These are phyloP conservation scores for Daldinia childiae DNA, from an alignment of 495 filamentous ascomycete genomes.

Conservation along the genomic window DNA sequence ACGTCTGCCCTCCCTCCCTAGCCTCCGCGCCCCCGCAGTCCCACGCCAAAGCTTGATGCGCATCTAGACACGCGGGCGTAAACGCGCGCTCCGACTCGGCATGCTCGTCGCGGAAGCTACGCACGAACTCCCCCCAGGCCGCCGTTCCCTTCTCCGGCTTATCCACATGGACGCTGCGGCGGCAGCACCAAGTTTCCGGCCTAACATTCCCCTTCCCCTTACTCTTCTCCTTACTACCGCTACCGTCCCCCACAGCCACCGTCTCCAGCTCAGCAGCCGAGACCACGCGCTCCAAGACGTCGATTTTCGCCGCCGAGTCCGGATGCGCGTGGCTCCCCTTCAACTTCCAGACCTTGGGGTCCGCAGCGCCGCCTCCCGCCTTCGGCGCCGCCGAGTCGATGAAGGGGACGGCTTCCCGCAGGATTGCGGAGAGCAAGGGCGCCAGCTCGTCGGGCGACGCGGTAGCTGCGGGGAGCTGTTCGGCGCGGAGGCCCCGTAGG, in stretches of 20 bases:
- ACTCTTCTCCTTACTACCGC: neutral
- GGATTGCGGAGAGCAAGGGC: constrained; percentile 53
- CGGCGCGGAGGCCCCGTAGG: constrained; percentile 52
- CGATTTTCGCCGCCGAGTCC: constrained; percentile 57
- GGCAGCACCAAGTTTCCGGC: constrained; percentile 73
- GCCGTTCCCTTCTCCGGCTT: constrained; percentile 65
- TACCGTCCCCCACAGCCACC: constrained; percentile 22
- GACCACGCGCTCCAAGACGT: constrained; percentile 57
- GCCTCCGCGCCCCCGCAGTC: constrained; percentile 53
- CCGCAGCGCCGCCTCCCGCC: constrained; percentile 41
- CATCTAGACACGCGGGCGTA: constrained; percentile 72
- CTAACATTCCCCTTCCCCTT: constrained; percentile 27
- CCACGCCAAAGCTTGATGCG: constrained; percentile 65
- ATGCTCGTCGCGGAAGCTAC: constrained; percentile 68
- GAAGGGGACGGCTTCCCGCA: constrained; percentile 67
- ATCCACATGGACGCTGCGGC: constrained; percentile 70
- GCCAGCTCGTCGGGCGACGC: constrained; percentile 46
- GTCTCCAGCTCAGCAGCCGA: constrained; percentile 49
- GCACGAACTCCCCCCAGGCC: constrained; percentile 70
- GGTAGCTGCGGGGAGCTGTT: constrained; percentile 50
- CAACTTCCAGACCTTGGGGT: constrained; percentile 54
- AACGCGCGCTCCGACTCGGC: constrained; percentile 74
- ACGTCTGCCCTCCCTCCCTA: constrained; percentile 49
- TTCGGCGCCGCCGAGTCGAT: constrained; percentile 58
- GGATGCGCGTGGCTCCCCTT: constrained; percentile 56